Conservation (phyloP, 164 flowering plant genomes). For the Magnolia sinica region DNA sequence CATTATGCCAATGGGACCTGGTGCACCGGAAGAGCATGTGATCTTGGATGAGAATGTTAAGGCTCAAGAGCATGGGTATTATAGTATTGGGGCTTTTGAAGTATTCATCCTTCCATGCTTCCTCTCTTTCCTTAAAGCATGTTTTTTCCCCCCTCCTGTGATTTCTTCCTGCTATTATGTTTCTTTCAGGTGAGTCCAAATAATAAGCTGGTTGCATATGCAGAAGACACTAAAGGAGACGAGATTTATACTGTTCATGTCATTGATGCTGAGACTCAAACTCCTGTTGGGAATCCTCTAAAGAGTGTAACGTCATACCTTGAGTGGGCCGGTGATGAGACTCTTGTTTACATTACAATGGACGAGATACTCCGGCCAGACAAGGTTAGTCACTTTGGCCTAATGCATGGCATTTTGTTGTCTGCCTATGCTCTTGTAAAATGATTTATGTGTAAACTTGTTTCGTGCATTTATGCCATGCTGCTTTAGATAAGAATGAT, state of each 20-base stretch:
- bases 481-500: not conserved
- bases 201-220: slow-evolving; percentile 81
- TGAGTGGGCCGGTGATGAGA: slow-evolving; percentile 86
- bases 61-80: slow-evolving; percentile 59
- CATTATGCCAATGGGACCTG: slow-evolving; percentile 64
- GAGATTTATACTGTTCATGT: slow-evolving; percentile 78
- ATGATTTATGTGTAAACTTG: not conserved
- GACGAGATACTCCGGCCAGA: slow-evolving; percentile 85
- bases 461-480: not conserved
- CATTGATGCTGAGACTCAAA: slow-evolving; percentile 64
- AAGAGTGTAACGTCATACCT: slow-evolving; percentile 47
- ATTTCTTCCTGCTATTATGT: not conserved
- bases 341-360: slow-evolving; percentile 77
- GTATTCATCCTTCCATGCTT: slow-evolving; percentile 24
- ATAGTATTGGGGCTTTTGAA: slow-evolving; percentile 61
- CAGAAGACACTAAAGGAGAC: slow-evolving; percentile 88
- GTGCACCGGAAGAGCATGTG: slow-evolving; percentile 71
- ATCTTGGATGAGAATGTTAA: slow-evolving; percentile 82
- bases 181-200: slow-evolving; percentile 69
- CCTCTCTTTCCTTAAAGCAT: not conserved
- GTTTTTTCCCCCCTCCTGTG: not conserved
- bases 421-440: not conserved
- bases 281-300: slow-evolving; percentile 56
- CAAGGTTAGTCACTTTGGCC: slow-evolving; percentile 47
- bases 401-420: not conserved